phyloP scores from a whole-genome alignment of 306 rosid genomes.

The Oxytropis ochrocephala region DNA sequence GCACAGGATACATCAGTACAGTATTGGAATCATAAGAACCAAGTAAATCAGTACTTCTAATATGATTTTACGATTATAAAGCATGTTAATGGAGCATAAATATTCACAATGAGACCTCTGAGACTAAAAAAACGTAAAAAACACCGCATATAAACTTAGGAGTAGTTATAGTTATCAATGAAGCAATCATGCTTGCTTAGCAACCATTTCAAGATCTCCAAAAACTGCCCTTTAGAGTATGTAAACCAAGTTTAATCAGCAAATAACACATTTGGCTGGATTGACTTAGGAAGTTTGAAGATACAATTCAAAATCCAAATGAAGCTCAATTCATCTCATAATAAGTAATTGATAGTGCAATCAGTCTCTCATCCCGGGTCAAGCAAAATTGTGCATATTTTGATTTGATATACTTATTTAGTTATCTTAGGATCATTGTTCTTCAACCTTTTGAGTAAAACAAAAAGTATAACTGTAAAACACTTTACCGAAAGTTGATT shows the following conservation, averaged over 20 bases:
- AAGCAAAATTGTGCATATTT: background rate
- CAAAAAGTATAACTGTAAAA: background rate
- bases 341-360: background rate
- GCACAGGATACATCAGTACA: conserved; percentile 8
- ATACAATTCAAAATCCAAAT: background rate
- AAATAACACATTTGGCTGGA: background rate
- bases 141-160: background rate
- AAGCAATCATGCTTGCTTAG: background rate
- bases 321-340: background rate
- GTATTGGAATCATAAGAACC: background rate
- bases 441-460: background rate
- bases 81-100: background rate
- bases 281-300: background rate
- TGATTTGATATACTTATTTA: background rate
- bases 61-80: background rate
- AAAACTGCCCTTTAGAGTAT: background rate
- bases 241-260: background rate
- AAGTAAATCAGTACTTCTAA: background rate
- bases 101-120: background rate
- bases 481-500: conserved; percentile 61
- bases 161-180: background rate
- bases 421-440: background rate
- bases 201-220: background rate
- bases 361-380: background rate
- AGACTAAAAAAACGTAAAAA: background rate